These are phyloP conservation scores for Aspergillus sergii DNA, from an alignment of 2,329 filamentous ascomycete species.

Conservation along the genomic window DNA sequence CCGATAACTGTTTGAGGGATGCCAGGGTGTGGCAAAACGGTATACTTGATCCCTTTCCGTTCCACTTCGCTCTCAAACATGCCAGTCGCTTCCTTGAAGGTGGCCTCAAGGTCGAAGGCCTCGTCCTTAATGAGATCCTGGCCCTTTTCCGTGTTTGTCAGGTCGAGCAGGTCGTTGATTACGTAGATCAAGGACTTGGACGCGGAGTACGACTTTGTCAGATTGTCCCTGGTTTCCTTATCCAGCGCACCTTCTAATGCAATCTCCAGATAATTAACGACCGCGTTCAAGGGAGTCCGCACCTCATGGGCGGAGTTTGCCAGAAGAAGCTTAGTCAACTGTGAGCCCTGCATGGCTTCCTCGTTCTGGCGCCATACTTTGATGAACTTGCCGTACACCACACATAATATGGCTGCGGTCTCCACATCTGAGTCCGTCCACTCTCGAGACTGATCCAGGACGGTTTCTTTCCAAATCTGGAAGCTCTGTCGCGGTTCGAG, in stretches of 20 bases:
- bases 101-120: slow-evolving; percentile 70
- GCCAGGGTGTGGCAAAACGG: slow-evolving; percentile 67
- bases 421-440: slow-evolving; percentile 90
- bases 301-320: slow-evolving; percentile 92
- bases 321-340: slow-evolving; percentile 75
- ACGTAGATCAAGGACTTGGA: slow-evolving; percentile 93
- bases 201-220: slow-evolving; percentile 82
- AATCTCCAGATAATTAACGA: slow-evolving; percentile 93
- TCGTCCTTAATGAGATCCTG: slow-evolving; percentile 79
- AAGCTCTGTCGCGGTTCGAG: slow-evolving; percentile 82
- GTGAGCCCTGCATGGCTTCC: slow-evolving; percentile 76
- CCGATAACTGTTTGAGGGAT: slow-evolving; percentile 72
- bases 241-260: slow-evolving; percentile 80
- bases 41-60: slow-evolving; percentile 73
- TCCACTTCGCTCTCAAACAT: slow-evolving; percentile 73
- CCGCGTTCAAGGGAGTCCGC: slow-evolving; percentile 85
- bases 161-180: slow-evolving; percentile 86
- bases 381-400: slow-evolving; percentile 89
- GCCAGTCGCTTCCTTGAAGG: slow-evolving; percentile 75
- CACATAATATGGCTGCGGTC: slow-evolving; percentile 81
- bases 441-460: slow-evolving; percentile 79
- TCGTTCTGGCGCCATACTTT: slow-evolving; percentile 93
- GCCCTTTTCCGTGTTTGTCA: slow-evolving; percentile 86
- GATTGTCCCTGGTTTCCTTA: slow-evolving; percentile 79
- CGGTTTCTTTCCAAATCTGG: slow-evolving; percentile 77